Percentiles rank a stretch among this genome's conserved stretches.
phyloP scores from a whole-genome alignment of 345 rosid species.

The Gynandropsis gynandra region DNA sequence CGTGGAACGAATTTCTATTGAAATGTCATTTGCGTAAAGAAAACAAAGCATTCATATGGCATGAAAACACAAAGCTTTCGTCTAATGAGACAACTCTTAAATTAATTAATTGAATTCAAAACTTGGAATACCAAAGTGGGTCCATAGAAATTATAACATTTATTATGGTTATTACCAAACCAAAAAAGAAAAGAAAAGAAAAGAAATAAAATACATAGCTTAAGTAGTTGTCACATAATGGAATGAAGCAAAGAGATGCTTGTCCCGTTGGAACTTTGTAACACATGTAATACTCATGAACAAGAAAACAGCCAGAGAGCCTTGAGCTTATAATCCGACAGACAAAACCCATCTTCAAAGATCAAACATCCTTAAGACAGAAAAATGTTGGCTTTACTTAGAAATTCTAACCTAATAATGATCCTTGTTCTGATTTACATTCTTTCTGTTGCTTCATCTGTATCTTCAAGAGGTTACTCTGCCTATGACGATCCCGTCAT shows the following conservation, averaged over 20 bases:
- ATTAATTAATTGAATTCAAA: too few relatives aligned
- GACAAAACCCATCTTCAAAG: conserved; percentile 22
- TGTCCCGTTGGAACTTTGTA: conserved; percentile 19
- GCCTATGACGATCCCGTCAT: conserved; percentile 25
- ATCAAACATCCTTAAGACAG: conserved; percentile 7
- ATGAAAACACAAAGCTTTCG: too few relatives aligned
- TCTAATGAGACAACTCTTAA: too few relatives aligned
- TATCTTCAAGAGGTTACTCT: conserved; percentile 13
- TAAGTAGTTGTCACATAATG: too few relatives aligned
- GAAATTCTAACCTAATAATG: conserved; percentile 26
- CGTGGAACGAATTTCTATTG: too few relatives aligned
- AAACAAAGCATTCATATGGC: too few relatives aligned
- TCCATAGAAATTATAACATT: too few relatives aligned
- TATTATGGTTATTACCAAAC: too few relatives aligned
- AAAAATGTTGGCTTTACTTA: conserved; percentile 23
- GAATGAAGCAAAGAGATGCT: conserved; percentile 21
- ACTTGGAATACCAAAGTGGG: too few relatives aligned
- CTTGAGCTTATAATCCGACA: conserved; percentile 23
- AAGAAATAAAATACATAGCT: too few relatives aligned
- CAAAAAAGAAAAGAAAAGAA: too few relatives aligned
- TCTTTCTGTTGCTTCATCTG: conserved; percentile 30
- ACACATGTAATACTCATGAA: conserved; percentile 25
- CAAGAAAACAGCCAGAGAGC: conserved; percentile 22
- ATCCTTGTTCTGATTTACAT: conserved; percentile 19
- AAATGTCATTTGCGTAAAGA: too few relatives aligned